phyloP scores from a whole-genome alignment of 2,329 filamentous ascomycete genomes.

The Myrmaecium sp. region DNA sequence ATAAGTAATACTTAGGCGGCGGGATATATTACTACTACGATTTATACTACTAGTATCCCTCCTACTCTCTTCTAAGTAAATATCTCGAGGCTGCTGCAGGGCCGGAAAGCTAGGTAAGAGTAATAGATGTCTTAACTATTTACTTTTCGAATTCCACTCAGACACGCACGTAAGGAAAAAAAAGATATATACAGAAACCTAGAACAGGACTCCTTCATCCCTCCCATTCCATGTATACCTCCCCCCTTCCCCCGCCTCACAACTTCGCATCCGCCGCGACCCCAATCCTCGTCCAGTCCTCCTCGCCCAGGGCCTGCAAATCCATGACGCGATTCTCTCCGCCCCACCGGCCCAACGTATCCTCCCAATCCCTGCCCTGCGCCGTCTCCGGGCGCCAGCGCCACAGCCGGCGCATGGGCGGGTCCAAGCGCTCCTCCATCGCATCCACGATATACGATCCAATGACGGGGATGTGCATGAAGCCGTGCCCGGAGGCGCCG shows the following conservation, averaged over 20 bases:
- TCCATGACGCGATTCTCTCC: constrained; percentile 32
- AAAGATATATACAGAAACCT: too few species aligned
- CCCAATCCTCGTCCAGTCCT: constrained; percentile 12
- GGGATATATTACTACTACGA: too few species aligned
- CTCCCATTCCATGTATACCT: background rate
- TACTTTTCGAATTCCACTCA: too few species aligned
- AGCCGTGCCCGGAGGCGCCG: constrained; percentile 36
- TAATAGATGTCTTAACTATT: too few species aligned
- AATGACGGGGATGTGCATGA: constrained; percentile 35
- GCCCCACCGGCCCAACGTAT: constrained; percentile 32
- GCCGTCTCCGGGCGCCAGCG: constrained; percentile 35
- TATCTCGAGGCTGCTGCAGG: too few species aligned
- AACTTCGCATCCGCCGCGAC: background rate
- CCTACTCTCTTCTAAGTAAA: too few species aligned
- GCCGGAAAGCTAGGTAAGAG: too few species aligned
- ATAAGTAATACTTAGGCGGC: too few species aligned
- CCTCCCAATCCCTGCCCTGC: constrained; percentile 27
- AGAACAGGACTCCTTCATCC: too few species aligned
- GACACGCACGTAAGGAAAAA: too few species aligned
- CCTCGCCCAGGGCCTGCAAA: constrained; percentile 20
- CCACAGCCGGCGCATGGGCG: constrained; percentile 25
- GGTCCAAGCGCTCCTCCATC: constrained; percentile 28
- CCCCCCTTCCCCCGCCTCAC: background rate
- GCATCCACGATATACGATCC: constrained; percentile 33
- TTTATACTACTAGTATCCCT: too few species aligned